A percentile compares a stretch with the other conserved stretches of the same genome.
Conservation (phyloP, 371 early-diverging fungal genomes). For the Blyttiomyces sp. region DNA sequence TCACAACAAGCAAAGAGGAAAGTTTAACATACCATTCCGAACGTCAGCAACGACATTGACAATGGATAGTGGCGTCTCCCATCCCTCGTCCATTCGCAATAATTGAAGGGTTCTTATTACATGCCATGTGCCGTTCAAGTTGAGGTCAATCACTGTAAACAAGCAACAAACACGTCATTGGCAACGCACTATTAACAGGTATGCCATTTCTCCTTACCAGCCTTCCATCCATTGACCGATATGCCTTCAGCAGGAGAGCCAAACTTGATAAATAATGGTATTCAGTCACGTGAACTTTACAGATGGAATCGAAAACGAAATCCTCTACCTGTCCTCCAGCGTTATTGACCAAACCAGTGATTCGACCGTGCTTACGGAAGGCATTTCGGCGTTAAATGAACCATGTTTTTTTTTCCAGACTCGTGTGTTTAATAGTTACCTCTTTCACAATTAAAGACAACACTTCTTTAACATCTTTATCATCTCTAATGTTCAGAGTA, state of each 20-base stretch:
- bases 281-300: background rate
- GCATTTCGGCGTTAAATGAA: no score
- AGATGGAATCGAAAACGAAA: no score
- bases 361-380: constrained; percentile 38
- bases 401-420: no score
- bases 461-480: constrained; percentile 25
- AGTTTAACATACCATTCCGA: no score
- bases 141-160: constrained; percentile 55
- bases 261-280: background rate
- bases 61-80: constrained; percentile 34
- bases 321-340: constrained; percentile 55
- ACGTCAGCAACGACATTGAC: constrained; percentile 53
- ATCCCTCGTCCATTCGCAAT: no score
- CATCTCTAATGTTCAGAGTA: constrained; percentile 45
- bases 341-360: constrained; percentile 51
- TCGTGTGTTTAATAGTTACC: no score
- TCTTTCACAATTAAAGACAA: constrained; percentile 33
- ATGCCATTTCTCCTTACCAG: no score
- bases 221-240: constrained; percentile 42
- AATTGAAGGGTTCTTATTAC: constrained; percentile 28
- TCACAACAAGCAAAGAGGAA: constrained; percentile 11
- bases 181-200: no score
- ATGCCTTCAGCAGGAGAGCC: constrained; percentile 27
- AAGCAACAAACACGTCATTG: no score
- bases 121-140: constrained; percentile 52